Percentiles rank a stretch among this genome's conserved stretches.
These are phyloP conservation scores for Candida glucosophila DNA, from an alignment of 1,139 yeast species.

Conservation along the genomic window DNA sequence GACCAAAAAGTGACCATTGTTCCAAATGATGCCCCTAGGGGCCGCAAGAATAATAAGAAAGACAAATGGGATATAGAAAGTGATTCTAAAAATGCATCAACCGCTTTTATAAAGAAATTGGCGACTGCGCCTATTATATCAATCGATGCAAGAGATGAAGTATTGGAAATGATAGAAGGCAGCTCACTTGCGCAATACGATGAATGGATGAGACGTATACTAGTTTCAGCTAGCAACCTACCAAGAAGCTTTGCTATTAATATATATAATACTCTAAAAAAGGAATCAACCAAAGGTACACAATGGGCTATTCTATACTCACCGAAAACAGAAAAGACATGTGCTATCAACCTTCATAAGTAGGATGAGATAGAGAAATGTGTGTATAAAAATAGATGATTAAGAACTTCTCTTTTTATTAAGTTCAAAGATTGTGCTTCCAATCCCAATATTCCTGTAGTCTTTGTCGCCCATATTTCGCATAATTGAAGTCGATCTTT, in stretches of 20 bases:
- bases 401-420: too few species aligned
- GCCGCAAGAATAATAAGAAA: constrained; percentile 64
- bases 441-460: constrained; percentile 65
- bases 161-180: constrained; percentile 68
- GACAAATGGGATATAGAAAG: constrained; percentile 79
- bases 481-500: constrained; percentile 66
- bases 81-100: constrained; percentile 56
- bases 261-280: constrained; percentile 61
- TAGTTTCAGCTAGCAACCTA: constrained; percentile 51
- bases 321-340: constrained; percentile 62
- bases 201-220: constrained; percentile 82
- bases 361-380: too few species aligned
- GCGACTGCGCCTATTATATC: constrained; percentile 62
- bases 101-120: constrained; percentile 44
- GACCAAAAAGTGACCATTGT: constrained; percentile 56
- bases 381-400: too few species aligned
- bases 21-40: constrained; percentile 65
- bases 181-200: constrained; percentile 73
- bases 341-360: constrained; percentile 51
- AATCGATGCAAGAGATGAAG: constrained; percentile 76
- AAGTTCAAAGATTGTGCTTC: too few species aligned
- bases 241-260: constrained; percentile 73
- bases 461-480: constrained; percentile 50
- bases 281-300: constrained; percentile 64
- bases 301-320: constrained; percentile 70